Evolutionary conservation across 2,329 filamentous ascomycete species (phyloP).

Genomic region (Exophiala oligosperma): DNA sequence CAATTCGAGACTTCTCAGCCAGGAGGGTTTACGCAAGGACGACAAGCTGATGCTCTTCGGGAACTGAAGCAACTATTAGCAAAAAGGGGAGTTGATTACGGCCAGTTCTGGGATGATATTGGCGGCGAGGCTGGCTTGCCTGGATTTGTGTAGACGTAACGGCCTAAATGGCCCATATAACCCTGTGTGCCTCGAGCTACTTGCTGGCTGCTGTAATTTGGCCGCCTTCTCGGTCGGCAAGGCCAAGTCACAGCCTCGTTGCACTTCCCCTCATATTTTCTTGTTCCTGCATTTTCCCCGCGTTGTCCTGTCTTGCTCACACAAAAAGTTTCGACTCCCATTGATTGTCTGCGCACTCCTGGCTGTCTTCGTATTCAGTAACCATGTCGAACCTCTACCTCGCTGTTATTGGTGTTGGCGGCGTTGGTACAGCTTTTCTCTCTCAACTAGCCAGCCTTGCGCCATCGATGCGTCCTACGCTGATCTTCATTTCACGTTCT

Average conservation of each 20-base stretch:
- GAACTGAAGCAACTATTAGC: constrained; percentile 77
- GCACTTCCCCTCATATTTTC: neutral
- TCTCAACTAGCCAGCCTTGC: constrained; percentile 72
- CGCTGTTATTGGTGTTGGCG: constrained; percentile 70
- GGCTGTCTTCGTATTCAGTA: neutral
- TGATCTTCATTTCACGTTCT: constrained; percentile 84
- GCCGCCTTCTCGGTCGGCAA: neutral
- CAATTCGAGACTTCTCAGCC: constrained; percentile 81
- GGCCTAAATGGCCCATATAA: too few species aligned
- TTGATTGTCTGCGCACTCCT: neutral
- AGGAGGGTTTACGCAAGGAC: constrained; percentile 73
- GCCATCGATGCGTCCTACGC: constrained; percentile 67
- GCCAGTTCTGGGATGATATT: constrained; percentile 72
- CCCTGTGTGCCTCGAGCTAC: too few species aligned
- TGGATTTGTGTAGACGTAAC: constrained; percentile 36
- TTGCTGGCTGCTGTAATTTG: neutral
- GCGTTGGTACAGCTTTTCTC: constrained; percentile 90
- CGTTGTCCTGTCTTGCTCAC: neutral
- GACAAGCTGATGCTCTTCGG: constrained; percentile 69
- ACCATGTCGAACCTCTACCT: constrained; percentile 23
- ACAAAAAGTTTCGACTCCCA: neutral
- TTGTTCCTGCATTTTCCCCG: neutral
- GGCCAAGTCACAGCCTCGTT: neutral
- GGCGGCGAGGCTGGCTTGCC: constrained; percentile 61
- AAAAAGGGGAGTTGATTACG: constrained; percentile 76